Base-by-base conservation (phyloP, 2,329 filamentous ascomycete genomes). In the Pseudogymnoascus destructans region DNA sequence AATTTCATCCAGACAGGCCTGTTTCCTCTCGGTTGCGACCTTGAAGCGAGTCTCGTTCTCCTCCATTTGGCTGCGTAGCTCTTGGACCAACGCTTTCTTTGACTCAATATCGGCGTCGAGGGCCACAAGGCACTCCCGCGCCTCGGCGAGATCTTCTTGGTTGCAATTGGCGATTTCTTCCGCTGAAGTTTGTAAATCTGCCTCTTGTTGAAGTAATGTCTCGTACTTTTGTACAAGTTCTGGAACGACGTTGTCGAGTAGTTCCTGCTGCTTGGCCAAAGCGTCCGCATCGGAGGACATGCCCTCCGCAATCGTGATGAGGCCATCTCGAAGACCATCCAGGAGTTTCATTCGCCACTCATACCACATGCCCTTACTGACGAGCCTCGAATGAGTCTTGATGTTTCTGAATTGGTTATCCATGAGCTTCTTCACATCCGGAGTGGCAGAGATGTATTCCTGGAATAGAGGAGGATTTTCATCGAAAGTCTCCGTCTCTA, bases 391-490 rank as follows among this genome's bases (percentile, higher is more conserved):
- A 70, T 95, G 87, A 0, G 89, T 91, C 75, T 96, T 97, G 71
- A 95, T 87, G 67, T 97, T 96, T 71, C 95, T 93, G 76, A 98
- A 93, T 69, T 97, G 91, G 63, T 88, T 93, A 73, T 98, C 92
- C 85, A 98, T 95, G 57, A 95, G 78, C 3, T 82, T 73, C 67
- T 88, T 90, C 68, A 95, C 84, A 62, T 95, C 89, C 0, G 89
- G 82, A 0, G 87, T 81, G 23, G 92, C 92, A 8, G 85, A 84
- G 63, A 95, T 82, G 69, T 98, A 98, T 69, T 97, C 93, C 60
- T 82, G 84, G 73, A 98, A 95, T 1, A 98, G 77, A 0, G 89
- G 82, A 7, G 93, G 93, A 66, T 96, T 96, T 59, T 96, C 89
- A 63, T 89, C 85, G 61, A 87, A 84, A 0, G 91, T 95, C 67